Evolutionary conservation across 495 filamentous ascomycete genomes (phyloP), one percentile per base, ranked within the genome.

Genomic region (Glonium stellatum): DNA sequence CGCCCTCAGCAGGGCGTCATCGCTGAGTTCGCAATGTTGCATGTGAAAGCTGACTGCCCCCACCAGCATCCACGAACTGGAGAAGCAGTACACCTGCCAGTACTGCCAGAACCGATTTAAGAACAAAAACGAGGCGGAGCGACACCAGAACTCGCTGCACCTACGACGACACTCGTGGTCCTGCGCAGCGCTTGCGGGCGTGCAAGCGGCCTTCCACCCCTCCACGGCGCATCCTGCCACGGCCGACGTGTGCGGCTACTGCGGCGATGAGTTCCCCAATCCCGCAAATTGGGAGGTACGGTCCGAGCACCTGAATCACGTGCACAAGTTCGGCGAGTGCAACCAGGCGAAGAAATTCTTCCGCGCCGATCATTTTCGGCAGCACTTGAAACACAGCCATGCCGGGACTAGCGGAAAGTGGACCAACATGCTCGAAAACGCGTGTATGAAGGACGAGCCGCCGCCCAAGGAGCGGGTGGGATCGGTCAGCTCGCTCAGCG

Each of bases 321-420:
- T 90, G 63, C 93, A 98, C 75, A 98, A 98, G 69, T 98, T 93
- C 68, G 88, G 92, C 60, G 95, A 97, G 74, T 98, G 93, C 80
- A 98, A 98, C 71, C 89, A 95, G 63, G 87, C 87, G 62, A 98
- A 98, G 79, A 97, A 97, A 72, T 98, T 98, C 72, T 98, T 88
- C 75, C 85, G 93, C 4, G 93, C 93, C 18, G 93, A 98, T 71
- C 93, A 98, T 70, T 98, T 98, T 79, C 85, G 93, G 39, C 93
- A 98, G 72, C 93, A 98, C 75, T 78, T 98, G 55, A 98, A 98
- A 77, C 93, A 98, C 67, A 97, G 92, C 70, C 93, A 98, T 74
- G 90, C 87, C 6, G 95, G 93, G 12, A 92, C 90, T 1, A 96
- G 91, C 73, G 93, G 93, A 22, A 97, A 97, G 71, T 97, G 95